Evolutionary conservation across 495 filamentous ascomycete species (phyloP).

Genomic region (Aspergillus heteromorphus): DNA sequence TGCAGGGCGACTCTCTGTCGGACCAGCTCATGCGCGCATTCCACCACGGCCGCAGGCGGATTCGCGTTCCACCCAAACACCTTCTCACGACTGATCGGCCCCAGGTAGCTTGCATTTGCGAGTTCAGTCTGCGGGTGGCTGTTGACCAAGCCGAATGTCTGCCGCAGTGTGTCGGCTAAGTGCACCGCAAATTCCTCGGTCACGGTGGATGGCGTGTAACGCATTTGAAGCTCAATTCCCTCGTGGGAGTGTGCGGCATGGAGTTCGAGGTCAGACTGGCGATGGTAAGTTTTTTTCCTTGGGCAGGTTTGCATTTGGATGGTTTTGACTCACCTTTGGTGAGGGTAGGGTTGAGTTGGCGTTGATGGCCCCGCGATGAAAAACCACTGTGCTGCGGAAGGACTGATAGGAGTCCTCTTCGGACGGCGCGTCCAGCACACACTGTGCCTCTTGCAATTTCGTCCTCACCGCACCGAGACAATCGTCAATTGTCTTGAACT

Average conservation of each 20-base stretch:
- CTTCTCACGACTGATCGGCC: neutral
- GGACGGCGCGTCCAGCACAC: neutral
- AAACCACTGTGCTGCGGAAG: neutral
- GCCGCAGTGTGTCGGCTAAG: neutral
- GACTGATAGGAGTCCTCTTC: neutral
- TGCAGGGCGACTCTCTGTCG: neutral
- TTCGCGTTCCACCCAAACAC: neutral
- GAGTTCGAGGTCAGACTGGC: neutral
- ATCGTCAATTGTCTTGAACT: neutral
- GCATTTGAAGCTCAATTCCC: neutral
- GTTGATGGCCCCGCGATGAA: neutral
- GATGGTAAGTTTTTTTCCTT: neutral
- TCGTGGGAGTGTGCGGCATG: neutral
- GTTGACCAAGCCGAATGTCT: neutral
- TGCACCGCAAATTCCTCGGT: neutral
- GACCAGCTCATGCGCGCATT: neutral
- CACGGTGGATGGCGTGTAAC: neutral
- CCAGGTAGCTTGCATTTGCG: neutral
- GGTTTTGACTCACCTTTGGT: neutral
- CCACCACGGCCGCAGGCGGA: neutral
- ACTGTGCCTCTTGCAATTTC: neutral
- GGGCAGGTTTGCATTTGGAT: too few relatives aligned
- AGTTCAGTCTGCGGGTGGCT: neutral
- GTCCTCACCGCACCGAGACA: neutral
- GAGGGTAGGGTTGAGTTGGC: neutral